A percentile compares a stretch with the other conserved stretches of the same genome.
Evolutionary conservation across 495 filamentous ascomycete species (phyloP).

Genomic region (Hyaloscypha bicolor): DNA sequence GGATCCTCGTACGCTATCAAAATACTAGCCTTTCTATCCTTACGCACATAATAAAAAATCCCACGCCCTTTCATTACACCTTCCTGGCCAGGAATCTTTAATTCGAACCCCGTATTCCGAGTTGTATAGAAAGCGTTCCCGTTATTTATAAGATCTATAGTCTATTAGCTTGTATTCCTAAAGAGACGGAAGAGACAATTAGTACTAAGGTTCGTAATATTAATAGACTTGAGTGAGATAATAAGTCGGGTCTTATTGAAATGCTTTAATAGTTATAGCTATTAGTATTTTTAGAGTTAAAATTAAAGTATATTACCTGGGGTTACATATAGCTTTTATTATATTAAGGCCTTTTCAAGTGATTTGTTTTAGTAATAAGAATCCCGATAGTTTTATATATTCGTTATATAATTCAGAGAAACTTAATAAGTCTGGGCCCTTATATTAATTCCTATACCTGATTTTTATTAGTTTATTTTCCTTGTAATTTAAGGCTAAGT

Average conservation of each 20-base stretch:
- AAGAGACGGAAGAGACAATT: not conserved
- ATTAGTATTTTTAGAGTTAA: constrained; percentile 8
- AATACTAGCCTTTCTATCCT: constrained; percentile 13
- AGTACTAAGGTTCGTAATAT: constrained; percentile 17
- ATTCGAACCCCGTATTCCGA: constrained; percentile 13
- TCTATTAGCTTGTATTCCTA: constrained; percentile 7
- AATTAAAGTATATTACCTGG: constrained; percentile 6
- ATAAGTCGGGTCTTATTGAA: constrained; percentile 13
- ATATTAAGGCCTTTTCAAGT: constrained; percentile 12
- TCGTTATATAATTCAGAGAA: constrained; percentile 12
- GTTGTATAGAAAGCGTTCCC: constrained; percentile 18
- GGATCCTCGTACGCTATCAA: constrained; percentile 22
- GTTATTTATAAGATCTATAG: constrained; percentile 19
- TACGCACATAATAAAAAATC: constrained; percentile 14
- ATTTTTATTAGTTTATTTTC: constrained; percentile 3
- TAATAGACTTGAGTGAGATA: constrained; percentile 13
- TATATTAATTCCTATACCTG: constrained; percentile 16
- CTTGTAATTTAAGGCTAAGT: constrained; percentile 3
- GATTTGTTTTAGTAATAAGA: constrained; percentile 13
- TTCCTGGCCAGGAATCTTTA: constrained; percentile 21
- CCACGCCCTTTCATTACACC: constrained; percentile 10
- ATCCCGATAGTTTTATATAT: constrained; percentile 11
- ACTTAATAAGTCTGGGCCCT: constrained; percentile 5
- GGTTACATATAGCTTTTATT: constrained; percentile 17
- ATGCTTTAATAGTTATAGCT: constrained; percentile 15